These are phyloP conservation scores for Talaromyces marneffei DNA, from an alignment of 2,329 filamentous ascomycete species.

Conservation along the genomic window DNA sequence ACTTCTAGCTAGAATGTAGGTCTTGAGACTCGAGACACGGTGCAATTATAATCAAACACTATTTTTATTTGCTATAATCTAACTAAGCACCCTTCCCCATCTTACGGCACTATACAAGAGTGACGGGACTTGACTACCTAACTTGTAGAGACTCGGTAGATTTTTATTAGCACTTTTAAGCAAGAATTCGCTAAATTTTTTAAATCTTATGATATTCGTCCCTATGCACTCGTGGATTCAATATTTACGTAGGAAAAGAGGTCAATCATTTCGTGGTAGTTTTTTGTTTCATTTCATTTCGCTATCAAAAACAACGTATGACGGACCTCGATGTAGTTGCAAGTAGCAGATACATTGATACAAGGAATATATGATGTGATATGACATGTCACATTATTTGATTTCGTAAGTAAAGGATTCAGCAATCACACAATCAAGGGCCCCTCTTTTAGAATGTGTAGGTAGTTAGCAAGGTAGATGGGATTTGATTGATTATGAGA, in stretches of 20 bases:
- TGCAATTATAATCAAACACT: neutral
- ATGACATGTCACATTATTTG: neutral
- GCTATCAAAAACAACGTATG: constrained; percentile 20
- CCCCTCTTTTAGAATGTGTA: neutral
- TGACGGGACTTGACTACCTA: too few species aligned
- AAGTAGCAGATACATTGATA: constrained; percentile 8
- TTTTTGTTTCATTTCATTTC: constrained; percentile 34
- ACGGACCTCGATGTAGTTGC: constrained; percentile 34
- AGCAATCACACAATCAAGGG: neutral
- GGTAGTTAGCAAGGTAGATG: neutral
- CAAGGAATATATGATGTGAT: constrained; percentile 4
- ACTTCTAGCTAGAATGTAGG: neutral
- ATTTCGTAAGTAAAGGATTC: neutral
- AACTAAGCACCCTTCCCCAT: too few species aligned
- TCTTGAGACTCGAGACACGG: neutral
- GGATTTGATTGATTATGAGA: constrained; percentile 21
- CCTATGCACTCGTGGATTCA: too few species aligned
- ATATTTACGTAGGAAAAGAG: too few species aligned
- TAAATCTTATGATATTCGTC: too few species aligned
- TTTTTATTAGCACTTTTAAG: too few species aligned
- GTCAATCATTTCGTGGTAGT: neutral
- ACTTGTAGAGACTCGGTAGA: too few species aligned
- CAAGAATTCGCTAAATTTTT: too few species aligned
- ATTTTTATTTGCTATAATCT: neutral
- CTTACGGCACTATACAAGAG: too few species aligned